A percentile compares a stretch with the other conserved stretches of the same genome.
Evolutionary conservation across 306 rosid species (phyloP).

Genomic region (Abrus pulchellus): DNA sequence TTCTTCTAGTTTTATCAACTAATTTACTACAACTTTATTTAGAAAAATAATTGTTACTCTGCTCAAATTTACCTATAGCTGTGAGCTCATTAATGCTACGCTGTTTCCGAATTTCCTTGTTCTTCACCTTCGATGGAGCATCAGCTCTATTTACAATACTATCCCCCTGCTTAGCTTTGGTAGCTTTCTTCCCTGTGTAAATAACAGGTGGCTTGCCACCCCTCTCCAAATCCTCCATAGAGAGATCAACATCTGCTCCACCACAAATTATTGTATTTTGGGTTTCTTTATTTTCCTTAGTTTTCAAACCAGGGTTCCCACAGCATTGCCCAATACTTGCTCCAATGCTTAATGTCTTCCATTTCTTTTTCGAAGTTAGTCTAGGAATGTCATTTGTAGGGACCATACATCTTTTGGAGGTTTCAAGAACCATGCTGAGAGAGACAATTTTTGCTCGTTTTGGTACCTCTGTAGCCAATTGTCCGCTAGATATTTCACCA

Average conservation of each 20-base stretch:
- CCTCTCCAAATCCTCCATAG: slow-evolving; percentile 44
- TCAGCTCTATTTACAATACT: slow-evolving; percentile 37
- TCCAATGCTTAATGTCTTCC: slow-evolving; percentile 50
- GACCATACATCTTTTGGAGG: slow-evolving; percentile 56
- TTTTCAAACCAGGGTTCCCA: slow-evolving; percentile 42
- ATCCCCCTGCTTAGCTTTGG: slow-evolving; percentile 42
- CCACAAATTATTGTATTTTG: slow-evolving; percentile 23
- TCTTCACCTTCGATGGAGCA: slow-evolving; percentile 54
- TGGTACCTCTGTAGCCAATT: slow-evolving; percentile 42
- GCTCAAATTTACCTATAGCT: slow-evolving; percentile 57
- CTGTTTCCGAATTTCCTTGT: slow-evolving; percentile 62
- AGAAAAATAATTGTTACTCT: neutral
- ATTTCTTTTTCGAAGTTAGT: slow-evolving; percentile 45
- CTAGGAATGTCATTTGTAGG: slow-evolving; percentile 43
- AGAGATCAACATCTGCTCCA: slow-evolving; percentile 41
- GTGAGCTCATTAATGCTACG: slow-evolving; percentile 75
- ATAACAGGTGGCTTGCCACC: slow-evolving; percentile 38
- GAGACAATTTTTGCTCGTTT: slow-evolving; percentile 70
- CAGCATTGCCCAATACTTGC: slow-evolving; percentile 36
- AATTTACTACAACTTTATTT: neutral
- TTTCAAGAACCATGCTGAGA: slow-evolving; percentile 61
- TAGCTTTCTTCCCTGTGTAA: slow-evolving; percentile 50
- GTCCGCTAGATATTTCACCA: slow-evolving; percentile 64
- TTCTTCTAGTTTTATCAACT: neutral
- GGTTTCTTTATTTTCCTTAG: slow-evolving; percentile 41